These are phyloP conservation scores for Phytomonas sp. DNA, from an alignment of 208 protist genomes.

Conservation along the genomic window DNA sequence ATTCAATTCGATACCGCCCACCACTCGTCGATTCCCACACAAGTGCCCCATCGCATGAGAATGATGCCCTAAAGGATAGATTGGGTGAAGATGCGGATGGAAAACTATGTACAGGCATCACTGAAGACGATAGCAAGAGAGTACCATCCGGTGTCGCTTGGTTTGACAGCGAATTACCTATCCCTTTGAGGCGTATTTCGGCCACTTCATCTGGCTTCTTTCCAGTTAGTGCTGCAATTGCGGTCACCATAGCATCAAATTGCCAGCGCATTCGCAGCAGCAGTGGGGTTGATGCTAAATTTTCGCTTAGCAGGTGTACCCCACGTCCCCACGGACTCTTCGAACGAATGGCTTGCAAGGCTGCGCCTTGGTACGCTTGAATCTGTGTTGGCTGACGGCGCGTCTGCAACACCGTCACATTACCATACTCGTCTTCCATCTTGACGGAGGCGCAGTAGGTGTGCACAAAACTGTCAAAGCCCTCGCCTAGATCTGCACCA, in stretches of 20 bases:
- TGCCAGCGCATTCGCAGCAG: constrained; percentile 77
- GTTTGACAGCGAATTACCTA: not conserved
- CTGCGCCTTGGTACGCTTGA: constrained; percentile 43
- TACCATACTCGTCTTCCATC: constrained; percentile 33
- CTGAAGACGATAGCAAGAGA: not conserved
- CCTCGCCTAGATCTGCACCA: not conserved
- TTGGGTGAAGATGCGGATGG: not conserved
- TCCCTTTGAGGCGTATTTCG: constrained; percentile 14
- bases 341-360: constrained; percentile 32
- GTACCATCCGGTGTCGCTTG: not conserved
- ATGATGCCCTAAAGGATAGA: not conserved
- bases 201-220: constrained; percentile 18
- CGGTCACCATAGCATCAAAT: constrained; percentile 51
- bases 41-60: constrained; percentile 23
- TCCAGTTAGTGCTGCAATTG: constrained; percentile 26
- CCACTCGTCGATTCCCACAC: constrained; percentile 55
- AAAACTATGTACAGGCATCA: not conserved
- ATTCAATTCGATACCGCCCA: constrained; percentile 72
- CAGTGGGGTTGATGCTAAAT: constrained; percentile 33
- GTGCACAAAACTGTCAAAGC: constrained; percentile 8
- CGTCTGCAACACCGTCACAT: constrained; percentile 18
- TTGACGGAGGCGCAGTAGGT: constrained; percentile 24
- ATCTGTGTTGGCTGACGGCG: constrained; percentile 40
- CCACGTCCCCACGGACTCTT: constrained; percentile 22
- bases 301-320: constrained; percentile 17